A percentile compares a stretch with the other conserved stretches of the same genome.
phyloP scores from a whole-genome alignment of 1,284 basidiomycete genomes.

The Singerocomus rubriflavus region DNA sequence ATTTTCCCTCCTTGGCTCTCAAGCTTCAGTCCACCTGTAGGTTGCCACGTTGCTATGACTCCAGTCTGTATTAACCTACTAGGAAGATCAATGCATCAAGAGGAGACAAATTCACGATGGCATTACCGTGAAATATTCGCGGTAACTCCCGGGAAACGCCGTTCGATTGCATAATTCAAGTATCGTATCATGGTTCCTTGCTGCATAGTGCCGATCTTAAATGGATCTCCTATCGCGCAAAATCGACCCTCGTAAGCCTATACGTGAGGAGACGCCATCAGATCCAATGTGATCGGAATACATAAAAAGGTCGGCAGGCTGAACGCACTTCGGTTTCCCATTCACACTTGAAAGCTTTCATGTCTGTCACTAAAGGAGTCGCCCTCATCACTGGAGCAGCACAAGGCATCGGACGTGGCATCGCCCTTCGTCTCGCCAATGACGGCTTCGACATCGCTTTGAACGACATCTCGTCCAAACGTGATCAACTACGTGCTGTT shows the following conservation, averaged over 20 bases:
- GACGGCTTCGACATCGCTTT: conserved; percentile 13
- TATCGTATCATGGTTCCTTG: no score
- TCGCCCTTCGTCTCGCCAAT: conserved; percentile 8
- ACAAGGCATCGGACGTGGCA: conserved; percentile 6
- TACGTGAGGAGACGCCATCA: no score
- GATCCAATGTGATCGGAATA: no score
- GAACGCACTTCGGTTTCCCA: conserved; percentile 2
- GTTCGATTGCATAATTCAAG: no score
- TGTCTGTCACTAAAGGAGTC: not conserved
- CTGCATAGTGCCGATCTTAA: no score
- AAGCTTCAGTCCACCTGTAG: not conserved
- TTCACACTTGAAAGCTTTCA: conserved; percentile 2
- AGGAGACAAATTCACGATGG: no score
- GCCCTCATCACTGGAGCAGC: conserved; percentile 10
- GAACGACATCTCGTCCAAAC: conserved; percentile 8
- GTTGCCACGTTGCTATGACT: not conserved
- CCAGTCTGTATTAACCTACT: no score
- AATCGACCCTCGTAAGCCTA: no score
- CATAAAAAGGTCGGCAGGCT: no score
- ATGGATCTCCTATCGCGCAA: no score
- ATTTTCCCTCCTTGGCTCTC: not conserved
- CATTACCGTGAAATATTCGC: no score
- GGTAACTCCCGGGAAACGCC: no score
- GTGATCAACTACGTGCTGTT: conserved; percentile 2
- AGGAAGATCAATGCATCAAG: not conserved